phyloP scores from a whole-genome alignment of 2,329 filamentous ascomycete species.

The Tolypocladium amazonense region DNA sequence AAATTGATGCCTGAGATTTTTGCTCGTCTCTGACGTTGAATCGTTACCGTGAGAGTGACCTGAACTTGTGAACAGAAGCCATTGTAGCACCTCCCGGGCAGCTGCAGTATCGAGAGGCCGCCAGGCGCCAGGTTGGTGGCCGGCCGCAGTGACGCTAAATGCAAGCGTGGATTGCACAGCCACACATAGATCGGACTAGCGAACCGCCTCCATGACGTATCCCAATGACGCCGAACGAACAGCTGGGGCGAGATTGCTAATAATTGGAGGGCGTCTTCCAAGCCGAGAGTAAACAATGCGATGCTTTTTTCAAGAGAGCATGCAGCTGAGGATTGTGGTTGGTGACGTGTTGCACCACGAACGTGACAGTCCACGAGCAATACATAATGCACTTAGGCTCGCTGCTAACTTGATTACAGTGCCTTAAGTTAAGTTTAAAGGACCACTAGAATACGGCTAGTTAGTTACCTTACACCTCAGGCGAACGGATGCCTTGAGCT shows the following conservation, averaged over 20 bases:
- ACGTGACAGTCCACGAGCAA: too few relatives aligned
- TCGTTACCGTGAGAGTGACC: neutral
- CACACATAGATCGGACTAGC: neutral
- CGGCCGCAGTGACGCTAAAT: neutral
- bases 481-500: neutral
- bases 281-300: too few relatives aligned
- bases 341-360: too few relatives aligned
- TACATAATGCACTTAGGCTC: too few relatives aligned
- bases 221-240: neutral
- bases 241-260: neutral
- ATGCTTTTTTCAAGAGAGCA: neutral
- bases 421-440: too few relatives aligned
- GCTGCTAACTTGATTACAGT: too few relatives aligned
- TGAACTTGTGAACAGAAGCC: too few relatives aligned
- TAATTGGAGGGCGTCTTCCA: neutral
- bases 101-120: neutral
- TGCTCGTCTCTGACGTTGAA: neutral
- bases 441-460: too few relatives aligned
- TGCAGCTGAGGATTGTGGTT: too few relatives aligned
- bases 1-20: neutral
- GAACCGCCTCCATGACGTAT: neutral
- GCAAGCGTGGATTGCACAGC: neutral
- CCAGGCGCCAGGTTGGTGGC: neutral
- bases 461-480: too few relatives aligned
- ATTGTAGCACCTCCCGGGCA: too few relatives aligned